Conservation (phyloP, 2,329 filamentous ascomycete genomes). For the Cladophialophora immunda region DNA sequence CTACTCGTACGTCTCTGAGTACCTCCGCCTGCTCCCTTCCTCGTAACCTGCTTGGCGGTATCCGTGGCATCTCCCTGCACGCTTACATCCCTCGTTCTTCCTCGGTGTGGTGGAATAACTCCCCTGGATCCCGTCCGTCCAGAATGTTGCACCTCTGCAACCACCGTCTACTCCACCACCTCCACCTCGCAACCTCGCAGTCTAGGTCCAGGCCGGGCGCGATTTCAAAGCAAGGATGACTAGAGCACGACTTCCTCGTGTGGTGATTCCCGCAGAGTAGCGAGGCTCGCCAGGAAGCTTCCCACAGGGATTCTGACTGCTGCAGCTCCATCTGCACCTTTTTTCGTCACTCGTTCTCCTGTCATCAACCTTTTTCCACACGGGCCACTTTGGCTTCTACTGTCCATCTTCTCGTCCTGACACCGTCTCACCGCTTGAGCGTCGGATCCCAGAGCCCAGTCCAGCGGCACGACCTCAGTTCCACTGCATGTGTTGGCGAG, state of each 20-base stretch:
- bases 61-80: constrained; percentile 3
- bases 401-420: background rate
- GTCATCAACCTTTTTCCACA: constrained; percentile 12
- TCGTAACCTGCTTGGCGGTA: background rate
- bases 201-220: constrained; percentile 8
- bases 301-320: constrained; percentile 5
- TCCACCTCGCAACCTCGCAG: background rate
- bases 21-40: background rate
- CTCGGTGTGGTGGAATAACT: background rate
- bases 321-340: constrained; percentile 19
- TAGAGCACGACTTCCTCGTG: constrained; percentile 20
- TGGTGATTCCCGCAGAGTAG: background rate
- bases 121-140: constrained; percentile 3
- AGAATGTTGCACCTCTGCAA: background rate
- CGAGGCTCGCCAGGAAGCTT: background rate
- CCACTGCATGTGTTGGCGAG: constrained; percentile 31
- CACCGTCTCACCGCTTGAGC: constrained; percentile 21
- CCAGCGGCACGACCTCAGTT: constrained; percentile 5
- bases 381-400: constrained; percentile 4
- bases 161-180: background rate
- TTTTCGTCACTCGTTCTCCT: background rate
- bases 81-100: constrained; percentile 15
- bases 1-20: background rate
- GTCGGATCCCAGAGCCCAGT: constrained; percentile 9
- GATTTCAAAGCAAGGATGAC: constrained; percentile 26